Conservation (phyloP, 805 yeast genomes). For the Pichia paraexigua region DNA sequence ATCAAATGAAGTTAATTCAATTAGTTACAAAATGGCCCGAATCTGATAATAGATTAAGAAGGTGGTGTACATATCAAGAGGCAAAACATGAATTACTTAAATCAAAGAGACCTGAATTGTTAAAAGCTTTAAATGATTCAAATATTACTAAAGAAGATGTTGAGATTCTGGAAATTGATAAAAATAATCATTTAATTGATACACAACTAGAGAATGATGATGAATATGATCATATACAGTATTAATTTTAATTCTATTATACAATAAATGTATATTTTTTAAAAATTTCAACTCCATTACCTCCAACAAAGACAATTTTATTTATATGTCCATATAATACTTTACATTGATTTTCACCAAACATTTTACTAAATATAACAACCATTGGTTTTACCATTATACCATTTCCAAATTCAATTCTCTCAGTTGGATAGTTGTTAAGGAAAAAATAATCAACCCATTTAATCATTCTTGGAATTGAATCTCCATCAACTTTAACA, state of each 20-base stretch:
- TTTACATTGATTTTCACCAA: not conserved
- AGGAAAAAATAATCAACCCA: not conserved
- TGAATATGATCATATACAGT: slow-evolving; percentile 2
- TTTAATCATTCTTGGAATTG: not conserved
- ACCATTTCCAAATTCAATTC: not conserved
- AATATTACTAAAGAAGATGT: slow-evolving; percentile 34
- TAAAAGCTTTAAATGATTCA: slow-evolving; percentile 54
- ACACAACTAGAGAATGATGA: slow-evolving; percentile 3
- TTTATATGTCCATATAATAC: not conserved
- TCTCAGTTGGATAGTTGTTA: not conserved
- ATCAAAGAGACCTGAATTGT: slow-evolving; percentile 60
- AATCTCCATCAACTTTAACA: slow-evolving; percentile 2
- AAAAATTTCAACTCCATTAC: slow-evolving; percentile 1
- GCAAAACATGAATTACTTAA: slow-evolving; percentile 52
- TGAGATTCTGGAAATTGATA: not conserved
- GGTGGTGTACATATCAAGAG: slow-evolving; percentile 67
- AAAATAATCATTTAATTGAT: slow-evolving; percentile 1
- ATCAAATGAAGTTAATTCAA: slow-evolving; percentile 57
- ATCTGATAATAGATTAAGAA: slow-evolving; percentile 45
- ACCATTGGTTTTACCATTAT: not conserved
- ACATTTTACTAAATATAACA: slow-evolving; percentile 5
- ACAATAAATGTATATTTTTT: not conserved
- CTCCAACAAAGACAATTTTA: not conserved
- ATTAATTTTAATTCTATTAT: not conserved
- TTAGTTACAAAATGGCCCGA: slow-evolving; percentile 75